Evolutionary conservation across 2,329 filamentous ascomycete species (phyloP).

Genomic region (Xylariomycetidae sp.): DNA sequence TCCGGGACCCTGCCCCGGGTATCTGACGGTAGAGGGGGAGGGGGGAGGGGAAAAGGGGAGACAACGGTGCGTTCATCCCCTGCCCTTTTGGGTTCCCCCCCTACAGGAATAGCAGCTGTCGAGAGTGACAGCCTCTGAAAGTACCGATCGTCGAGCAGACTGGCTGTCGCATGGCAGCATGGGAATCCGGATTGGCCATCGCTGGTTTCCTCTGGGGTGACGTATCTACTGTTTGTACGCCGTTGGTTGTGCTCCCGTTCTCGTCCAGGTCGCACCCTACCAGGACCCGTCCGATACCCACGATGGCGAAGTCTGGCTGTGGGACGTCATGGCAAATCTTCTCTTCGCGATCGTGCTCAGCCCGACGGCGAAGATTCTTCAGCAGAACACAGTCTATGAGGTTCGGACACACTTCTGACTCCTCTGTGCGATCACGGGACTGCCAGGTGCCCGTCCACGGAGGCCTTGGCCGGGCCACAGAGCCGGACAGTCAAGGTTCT

Average conservation of each 20-base stretch:
- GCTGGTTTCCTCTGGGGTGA: conserved; percentile 14
- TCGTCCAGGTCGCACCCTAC: conserved; percentile 14
- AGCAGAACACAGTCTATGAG: not conserved
- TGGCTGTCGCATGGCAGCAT: conserved; percentile 6
- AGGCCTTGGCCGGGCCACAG: conserved; percentile 6
- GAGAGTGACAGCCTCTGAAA: conserved; percentile 16
- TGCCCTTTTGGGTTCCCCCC: no score
- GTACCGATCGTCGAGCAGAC: conserved; percentile 8
- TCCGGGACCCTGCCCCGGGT: conserved; percentile 11
- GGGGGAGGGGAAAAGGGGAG: no score
- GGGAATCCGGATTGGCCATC: conserved; percentile 7
- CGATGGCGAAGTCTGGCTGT: conserved; percentile 12
- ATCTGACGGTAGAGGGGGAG: no score
- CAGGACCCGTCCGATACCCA: conserved; percentile 13
- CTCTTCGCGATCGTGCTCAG: not conserved
- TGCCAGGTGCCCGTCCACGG: conserved; percentile 8
- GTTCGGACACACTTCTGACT: conserved; percentile 4
- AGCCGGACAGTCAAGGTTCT: conserved; percentile 1
- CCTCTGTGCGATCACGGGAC: conserved; percentile 10
- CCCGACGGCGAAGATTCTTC: no score
- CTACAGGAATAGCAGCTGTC: no score
- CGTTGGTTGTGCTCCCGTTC: conserved; percentile 10
- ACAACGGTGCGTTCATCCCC: no score
- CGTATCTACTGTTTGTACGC: conserved; percentile 10
- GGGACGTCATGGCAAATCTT: conserved; percentile 11